Conservation (phyloP, 2,329 filamentous ascomycete genomes). For the Karstenula rhodostoma region DNA sequence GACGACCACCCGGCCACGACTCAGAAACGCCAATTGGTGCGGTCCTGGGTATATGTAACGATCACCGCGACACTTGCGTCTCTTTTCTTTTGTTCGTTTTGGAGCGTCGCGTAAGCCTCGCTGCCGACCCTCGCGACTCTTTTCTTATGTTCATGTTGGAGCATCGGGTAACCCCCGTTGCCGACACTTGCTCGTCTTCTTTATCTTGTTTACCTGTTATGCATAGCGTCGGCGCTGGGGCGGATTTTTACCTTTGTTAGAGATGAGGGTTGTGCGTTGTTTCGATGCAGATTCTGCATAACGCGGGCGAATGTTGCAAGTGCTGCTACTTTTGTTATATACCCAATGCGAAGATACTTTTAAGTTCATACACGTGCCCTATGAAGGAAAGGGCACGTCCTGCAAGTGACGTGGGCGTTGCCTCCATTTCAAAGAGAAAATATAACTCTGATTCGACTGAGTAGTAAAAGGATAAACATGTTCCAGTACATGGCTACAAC, state of each 20-base stretch:
- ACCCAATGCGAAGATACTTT: background rate
- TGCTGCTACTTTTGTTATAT: background rate
- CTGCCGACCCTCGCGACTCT: background rate
- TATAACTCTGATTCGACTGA: too few species aligned
- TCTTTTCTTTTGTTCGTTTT: background rate
- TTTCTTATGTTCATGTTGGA: background rate
- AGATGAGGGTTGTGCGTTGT: background rate
- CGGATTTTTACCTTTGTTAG: background rate
- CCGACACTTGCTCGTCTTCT: background rate
- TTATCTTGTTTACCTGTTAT: background rate
- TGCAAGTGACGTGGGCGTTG: too few species aligned
- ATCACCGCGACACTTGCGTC: background rate
- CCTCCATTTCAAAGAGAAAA: too few species aligned
- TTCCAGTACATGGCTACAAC: too few species aligned
- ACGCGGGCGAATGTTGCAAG: background rate
- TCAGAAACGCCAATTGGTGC: background rate
- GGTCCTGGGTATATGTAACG: background rate
- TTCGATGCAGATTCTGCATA: background rate
- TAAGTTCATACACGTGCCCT: background rate
- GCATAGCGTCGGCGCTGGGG: constrained; percentile 1
- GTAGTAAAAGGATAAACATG: too few species aligned
- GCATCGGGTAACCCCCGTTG: background rate
- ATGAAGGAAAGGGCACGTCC: too few species aligned
- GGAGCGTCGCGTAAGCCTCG: background rate
- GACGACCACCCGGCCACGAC: background rate